Base-by-base conservation (phyloP, 176 grass and related monocot species). In the sorghum (Sorghum bicolor) region DNA sequence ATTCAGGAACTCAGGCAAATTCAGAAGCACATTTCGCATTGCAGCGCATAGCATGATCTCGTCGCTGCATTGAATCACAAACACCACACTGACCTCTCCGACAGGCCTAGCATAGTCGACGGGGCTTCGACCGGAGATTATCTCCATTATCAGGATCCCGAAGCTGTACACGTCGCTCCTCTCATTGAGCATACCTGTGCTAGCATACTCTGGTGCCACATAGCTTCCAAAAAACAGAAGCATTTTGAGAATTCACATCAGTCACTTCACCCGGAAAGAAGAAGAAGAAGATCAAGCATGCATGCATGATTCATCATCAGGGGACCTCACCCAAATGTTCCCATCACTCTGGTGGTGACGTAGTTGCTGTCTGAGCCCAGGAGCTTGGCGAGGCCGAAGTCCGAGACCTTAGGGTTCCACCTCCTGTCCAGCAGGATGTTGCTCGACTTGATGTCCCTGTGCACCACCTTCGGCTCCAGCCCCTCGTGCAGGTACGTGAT, bases 111-210 rank as follows among this genome's bases (percentile, higher is more conserved):
- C 89, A 13, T 99, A 99, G 61, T 99, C 97, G 29, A 99, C 97
- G 8, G 97, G 97, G 81, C 81, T 82, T 81, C 91, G 87, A 26
- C 97, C 97, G 4, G 96, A 96, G 80, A 99, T 94, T 22, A 94
- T 92, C 86, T 96, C 97, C 97, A 99, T 96, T 22, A 99, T 87
- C 9, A 99, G 88, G 67, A 99, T 89, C 12, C 97, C 97, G 39
- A 99, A 99, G 86, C 97, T 99, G 83, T 99, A 99, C 52, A 99
- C 93, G 69, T 99, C 97, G 53, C 93, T 99, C 80, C 91, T 80
- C 88, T 99, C 97, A 12, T 90, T 99, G 60, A 99, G 62, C 97
- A 99, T 99, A 22, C 97, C 97, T 0, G 97, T 99, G 70, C 97
- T 99, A 14, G 97, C 97, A 61, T 99, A 99, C 44, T 99, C 97